Evolutionary conservation across 148 eudicot genomes (phyloP).

Genomic region (Tetragonia tetragonoides): DNA sequence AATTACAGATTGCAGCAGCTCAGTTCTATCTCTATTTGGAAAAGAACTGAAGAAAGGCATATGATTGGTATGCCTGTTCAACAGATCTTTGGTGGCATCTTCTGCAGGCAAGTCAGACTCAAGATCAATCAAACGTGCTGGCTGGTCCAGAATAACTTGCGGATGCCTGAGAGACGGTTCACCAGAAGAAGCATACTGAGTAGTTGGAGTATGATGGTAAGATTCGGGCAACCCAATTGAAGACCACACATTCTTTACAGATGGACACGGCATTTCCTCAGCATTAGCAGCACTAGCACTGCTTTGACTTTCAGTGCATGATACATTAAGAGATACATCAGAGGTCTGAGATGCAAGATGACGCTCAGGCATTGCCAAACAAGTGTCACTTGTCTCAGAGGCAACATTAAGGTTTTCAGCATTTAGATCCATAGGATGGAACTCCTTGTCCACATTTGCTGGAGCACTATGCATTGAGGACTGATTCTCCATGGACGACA

Average conservation of each 20-base stretch:
- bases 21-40: conserved; percentile 47
- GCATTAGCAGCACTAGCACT: conserved; percentile 26
- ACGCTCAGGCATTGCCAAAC: conserved; percentile 23
- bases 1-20: conserved; percentile 51
- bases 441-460: conserved; percentile 29
- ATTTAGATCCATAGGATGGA: conserved; percentile 43
- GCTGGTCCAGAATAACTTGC: conserved; percentile 39
- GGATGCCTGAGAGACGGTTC: conserved; percentile 43
- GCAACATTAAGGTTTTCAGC: conserved; percentile 25
- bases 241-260: conserved; percentile 50
- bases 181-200: conserved; percentile 36
- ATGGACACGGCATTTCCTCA: conserved; percentile 33
- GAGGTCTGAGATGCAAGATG: conserved; percentile 24
- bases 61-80: conserved; percentile 47
- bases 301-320: conserved; percentile 34
- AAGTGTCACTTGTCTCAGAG: conserved; percentile 23
- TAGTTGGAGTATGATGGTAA: conserved; percentile 34
- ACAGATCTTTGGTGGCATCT: conserved; percentile 38
- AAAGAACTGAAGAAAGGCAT: conserved; percentile 47
- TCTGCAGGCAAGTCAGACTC: conserved; percentile 38
- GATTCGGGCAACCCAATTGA: conserved; percentile 45
- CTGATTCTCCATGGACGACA: conserved; percentile 26
- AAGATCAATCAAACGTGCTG: conserved; percentile 44
- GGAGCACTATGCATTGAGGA: conserved; percentile 31
- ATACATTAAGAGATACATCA: conserved; percentile 27